phyloP scores from a whole-genome alignment of 2,329 filamentous ascomycete species.

The Pseudogymnoascus sp. region DNA sequence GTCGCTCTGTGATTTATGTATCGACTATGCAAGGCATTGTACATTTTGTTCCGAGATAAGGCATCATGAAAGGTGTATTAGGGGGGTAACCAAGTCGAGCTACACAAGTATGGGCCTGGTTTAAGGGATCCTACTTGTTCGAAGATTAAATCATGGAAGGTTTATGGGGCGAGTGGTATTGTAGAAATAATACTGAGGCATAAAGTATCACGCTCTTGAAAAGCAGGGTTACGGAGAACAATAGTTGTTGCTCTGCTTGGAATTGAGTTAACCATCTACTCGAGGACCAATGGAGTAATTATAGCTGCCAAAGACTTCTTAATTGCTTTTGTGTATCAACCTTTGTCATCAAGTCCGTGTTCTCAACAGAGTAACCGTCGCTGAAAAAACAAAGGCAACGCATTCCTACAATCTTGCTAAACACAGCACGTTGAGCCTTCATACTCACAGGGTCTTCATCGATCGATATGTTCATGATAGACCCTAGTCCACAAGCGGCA shows the following conservation, averaged over 20 bases:
- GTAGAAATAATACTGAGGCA: not conserved
- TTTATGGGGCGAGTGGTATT: not conserved
- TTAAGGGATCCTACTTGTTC: not conserved
- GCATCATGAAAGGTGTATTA: not conserved
- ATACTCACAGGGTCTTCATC: not conserved
- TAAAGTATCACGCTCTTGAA: not conserved
- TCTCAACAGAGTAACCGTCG: not conserved
- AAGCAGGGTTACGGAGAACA: not conserved
- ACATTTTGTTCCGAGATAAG: not conserved
- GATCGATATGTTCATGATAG: not conserved
- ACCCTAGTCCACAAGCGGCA: not conserved
- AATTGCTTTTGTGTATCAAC: not conserved
- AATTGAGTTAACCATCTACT: not conserved
- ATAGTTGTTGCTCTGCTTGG: not conserved
- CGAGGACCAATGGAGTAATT: not conserved
- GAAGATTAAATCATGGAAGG: not conserved
- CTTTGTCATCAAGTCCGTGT: too few species aligned
- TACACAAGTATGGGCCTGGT: not conserved
- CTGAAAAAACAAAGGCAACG: not conserved
- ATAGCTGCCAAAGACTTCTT: not conserved
- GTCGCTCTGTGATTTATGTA: not conserved
- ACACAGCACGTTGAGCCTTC: not conserved
- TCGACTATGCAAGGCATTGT: conserved; percentile 4
- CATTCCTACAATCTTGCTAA: not conserved
- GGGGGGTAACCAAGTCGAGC: not conserved